These are phyloP conservation scores for Saussurea involucrata DNA, from an alignment of 129 eudicot species.

Conservation along the genomic window DNA sequence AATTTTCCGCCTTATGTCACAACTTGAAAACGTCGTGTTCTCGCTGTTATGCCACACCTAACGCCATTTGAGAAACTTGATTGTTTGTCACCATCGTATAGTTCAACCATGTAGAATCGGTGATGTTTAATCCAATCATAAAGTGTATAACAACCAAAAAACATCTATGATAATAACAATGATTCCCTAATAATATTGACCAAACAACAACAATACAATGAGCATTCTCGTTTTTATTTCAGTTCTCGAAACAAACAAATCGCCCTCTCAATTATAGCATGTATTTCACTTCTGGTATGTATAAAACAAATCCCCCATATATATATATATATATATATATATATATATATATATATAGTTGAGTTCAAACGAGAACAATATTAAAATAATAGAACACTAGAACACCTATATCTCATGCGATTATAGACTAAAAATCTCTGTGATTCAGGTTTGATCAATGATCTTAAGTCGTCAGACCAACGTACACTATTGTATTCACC, in stretches of 20 bases:
- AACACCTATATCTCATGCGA: background rate
- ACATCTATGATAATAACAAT: background rate
- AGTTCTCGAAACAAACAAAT: no score
- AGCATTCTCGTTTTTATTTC: background rate
- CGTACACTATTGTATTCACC: no score
- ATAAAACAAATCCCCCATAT: background rate
- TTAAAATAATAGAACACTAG: background rate
- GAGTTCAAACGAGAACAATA: background rate
- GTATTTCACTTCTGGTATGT: background rate
- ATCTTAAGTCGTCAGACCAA: background rate
- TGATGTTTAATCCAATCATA: background rate
- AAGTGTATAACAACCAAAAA: background rate
- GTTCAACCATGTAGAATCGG: no score
- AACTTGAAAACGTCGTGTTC: no score
- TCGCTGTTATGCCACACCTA: no score
- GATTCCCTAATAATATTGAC: no score
- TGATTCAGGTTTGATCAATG: background rate
- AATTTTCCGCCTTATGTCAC: no score
- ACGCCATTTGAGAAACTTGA: no score
- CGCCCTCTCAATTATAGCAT: background rate
- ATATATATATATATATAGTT: background rate
- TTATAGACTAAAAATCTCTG: background rate
- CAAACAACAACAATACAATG: background rate
- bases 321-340: no score
- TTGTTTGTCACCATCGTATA: no score